Percentiles rank a stretch among this genome's conserved stretches.
Conservation (phyloP, 225 moss, liverwort and hornwort species). For the Polytrichum commune region DNA sequence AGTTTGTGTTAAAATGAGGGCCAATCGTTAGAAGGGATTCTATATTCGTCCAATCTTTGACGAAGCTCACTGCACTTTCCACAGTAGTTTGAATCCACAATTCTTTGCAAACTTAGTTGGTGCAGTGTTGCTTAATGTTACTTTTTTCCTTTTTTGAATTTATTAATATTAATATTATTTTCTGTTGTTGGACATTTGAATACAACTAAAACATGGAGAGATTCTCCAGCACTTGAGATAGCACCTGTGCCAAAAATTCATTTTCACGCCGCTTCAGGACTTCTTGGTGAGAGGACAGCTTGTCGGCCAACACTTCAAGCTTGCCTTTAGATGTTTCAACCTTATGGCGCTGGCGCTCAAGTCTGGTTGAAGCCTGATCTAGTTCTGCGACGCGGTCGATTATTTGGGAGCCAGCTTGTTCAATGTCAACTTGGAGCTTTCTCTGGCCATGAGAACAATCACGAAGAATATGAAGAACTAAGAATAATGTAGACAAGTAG, state of each 20-base stretch:
- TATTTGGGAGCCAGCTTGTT: slow-evolving; percentile 93
- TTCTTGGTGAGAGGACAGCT: slow-evolving; percentile 76
- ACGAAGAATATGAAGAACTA: not conserved
- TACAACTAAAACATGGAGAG: too few relatives aligned
- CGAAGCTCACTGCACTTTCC: too few relatives aligned
- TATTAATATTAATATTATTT: too few relatives aligned
- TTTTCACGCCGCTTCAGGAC: slow-evolving; percentile 65
- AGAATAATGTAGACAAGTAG: not conserved
- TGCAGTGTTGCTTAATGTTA: too few relatives aligned
- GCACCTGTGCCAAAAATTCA: slow-evolving; percentile 62
- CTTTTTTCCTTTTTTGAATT: too few relatives aligned
- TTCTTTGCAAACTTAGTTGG: too few relatives aligned
- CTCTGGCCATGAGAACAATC: slow-evolving; percentile 45
- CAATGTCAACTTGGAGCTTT: slow-evolving; percentile 84
- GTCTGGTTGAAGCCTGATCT: slow-evolving; percentile 83
- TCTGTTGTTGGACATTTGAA: too few relatives aligned
- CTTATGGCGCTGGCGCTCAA: slow-evolving; percentile 76
- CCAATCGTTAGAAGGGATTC: too few relatives aligned
- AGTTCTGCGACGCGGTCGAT: slow-evolving; percentile 89
- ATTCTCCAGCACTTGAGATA: not conserved
- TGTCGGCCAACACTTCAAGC: slow-evolving; percentile 74
- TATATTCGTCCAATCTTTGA: too few relatives aligned
- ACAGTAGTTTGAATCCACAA: too few relatives aligned
- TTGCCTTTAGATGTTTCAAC: slow-evolving; percentile 84
- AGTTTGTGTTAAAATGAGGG: too few relatives aligned